Evolutionary conservation across 768 basidiomycete species (phyloP).

Genomic region (Mycena vulgaris): DNA sequence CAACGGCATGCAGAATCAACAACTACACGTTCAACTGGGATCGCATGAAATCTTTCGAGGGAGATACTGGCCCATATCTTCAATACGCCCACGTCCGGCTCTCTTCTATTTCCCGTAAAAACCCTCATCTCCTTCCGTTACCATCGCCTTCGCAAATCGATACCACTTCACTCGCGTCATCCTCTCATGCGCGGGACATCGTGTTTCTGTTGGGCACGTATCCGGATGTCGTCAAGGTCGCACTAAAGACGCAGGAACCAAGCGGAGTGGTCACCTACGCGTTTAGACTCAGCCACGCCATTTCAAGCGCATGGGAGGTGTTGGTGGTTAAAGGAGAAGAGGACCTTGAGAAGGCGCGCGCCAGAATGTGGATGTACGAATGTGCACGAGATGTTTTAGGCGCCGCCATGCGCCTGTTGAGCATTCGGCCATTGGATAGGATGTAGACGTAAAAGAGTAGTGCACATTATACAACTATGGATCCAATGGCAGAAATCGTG

Average conservation of each 20-base stretch:
- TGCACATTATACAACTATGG: neutral
- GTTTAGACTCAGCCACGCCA: constrained; percentile 89
- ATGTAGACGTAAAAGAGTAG: constrained; percentile 69
- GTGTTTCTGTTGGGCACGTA: constrained; percentile 90
- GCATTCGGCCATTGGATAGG: constrained; percentile 90
- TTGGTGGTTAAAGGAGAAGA: constrained; percentile 89
- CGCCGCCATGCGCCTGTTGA: constrained; percentile 89
- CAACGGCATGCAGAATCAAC: constrained; percentile 75
- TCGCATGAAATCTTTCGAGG: constrained; percentile 95
- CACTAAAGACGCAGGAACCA: constrained; percentile 89
- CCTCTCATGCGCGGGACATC: constrained; percentile 86
- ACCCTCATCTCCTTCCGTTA: constrained; percentile 87
- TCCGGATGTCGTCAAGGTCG: constrained; percentile 91
- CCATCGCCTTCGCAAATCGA: constrained; percentile 79
- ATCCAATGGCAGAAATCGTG: neutral
- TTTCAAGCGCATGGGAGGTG: constrained; percentile 93
- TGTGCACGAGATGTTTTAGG: constrained; percentile 92
- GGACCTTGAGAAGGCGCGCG: constrained; percentile 83
- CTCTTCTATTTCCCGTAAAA: constrained; percentile 92
- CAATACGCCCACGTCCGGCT: constrained; percentile 98
- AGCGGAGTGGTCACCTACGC: constrained; percentile 93
- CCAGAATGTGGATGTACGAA: constrained; percentile 91
- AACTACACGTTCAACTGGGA: constrained; percentile 97
- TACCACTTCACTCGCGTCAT: constrained; percentile 75
- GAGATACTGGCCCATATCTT: constrained; percentile 95